phyloP scores from a whole-genome alignment of 768 basidiomycete genomes.

The Hericium erinaceus region DNA sequence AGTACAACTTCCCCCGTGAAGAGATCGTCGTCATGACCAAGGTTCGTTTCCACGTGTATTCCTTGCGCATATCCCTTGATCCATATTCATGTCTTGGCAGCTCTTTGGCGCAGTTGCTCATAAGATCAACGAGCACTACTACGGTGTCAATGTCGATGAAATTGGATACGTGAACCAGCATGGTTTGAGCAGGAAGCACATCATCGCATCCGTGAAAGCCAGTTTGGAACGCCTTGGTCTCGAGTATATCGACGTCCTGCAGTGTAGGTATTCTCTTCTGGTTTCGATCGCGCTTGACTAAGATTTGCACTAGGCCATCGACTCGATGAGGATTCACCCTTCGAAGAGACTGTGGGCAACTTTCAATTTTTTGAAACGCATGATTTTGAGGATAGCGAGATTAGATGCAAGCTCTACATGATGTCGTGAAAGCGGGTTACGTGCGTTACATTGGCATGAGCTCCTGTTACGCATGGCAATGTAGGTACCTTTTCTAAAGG shows the following conservation, averaged over 20 bases:
- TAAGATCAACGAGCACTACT: conserved; percentile 16
- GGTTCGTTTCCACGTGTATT: conserved; percentile 14
- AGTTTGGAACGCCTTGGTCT: conserved; percentile 32
- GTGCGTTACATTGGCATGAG: conserved; percentile 27
- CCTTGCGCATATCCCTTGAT: not conserved
- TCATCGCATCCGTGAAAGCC: conserved; percentile 41
- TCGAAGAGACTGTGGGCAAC: conserved; percentile 17
- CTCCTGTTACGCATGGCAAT: conserved; percentile 20
- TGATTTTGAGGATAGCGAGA: not conserved
- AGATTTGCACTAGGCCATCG: conserved; percentile 15
- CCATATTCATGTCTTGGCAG: not conserved
- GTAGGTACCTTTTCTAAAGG: conserved; percentile 1
- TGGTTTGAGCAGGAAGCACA: conserved; percentile 39
- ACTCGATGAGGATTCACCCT: conserved; percentile 26
- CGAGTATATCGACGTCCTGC: conserved; percentile 53
- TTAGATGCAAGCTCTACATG: conserved; percentile 31
- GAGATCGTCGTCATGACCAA: conserved; percentile 67
- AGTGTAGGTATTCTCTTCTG: conserved; percentile 24
- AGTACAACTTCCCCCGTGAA: conserved; percentile 57
- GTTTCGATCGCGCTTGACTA: not conserved
- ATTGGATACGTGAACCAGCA: conserved; percentile 27
- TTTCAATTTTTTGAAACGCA: not conserved
- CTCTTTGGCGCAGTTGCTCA: not conserved
- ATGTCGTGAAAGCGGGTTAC: conserved; percentile 29
- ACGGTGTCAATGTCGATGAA: conserved; percentile 26